Evolutionary conservation across 345 rosid species (phyloP).

Genomic region (Citrus inodora): DNA sequence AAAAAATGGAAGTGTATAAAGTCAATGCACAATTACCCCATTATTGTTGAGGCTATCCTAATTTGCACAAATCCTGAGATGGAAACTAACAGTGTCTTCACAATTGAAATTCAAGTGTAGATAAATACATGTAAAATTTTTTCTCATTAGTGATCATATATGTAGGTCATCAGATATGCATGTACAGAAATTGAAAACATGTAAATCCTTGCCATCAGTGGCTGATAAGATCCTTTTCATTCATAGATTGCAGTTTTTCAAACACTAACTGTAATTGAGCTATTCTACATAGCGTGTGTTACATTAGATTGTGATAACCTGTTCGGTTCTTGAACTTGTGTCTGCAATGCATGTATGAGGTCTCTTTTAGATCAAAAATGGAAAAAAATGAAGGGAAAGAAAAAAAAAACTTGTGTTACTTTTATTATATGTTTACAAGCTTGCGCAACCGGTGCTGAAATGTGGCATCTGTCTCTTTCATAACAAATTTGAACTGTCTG

Average conservation of each 20-base stretch:
- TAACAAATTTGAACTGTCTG: background rate
- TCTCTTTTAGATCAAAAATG: background rate
- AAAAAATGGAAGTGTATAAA: slow-evolving; percentile 14
- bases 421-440: background rate
- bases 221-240: background rate
- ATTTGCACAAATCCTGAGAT: slow-evolving; percentile 40
- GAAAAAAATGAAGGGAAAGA: background rate
- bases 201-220: background rate
- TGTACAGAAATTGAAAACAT: background rate
- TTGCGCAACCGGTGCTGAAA: background rate
- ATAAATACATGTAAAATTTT: slow-evolving; percentile 20
- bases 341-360: background rate
- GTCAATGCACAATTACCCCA: background rate
- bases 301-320: background rate
- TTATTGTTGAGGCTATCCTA: slow-evolving; percentile 29
- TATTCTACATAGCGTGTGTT: background rate
- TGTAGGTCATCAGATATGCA: background rate
- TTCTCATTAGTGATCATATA: background rate
- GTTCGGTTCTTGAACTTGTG: background rate
- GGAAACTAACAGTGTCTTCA: slow-evolving; percentile 17
- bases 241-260: background rate
- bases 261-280: background rate
- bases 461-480: background rate
- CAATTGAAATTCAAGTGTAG: slow-evolving; percentile 9
- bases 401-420: background rate